A percentile compares a stretch with the other conserved stretches of the same genome.
Conservation (phyloP, 192 early-diverging fungal genomes). For the Podila epicladia region DNA sequence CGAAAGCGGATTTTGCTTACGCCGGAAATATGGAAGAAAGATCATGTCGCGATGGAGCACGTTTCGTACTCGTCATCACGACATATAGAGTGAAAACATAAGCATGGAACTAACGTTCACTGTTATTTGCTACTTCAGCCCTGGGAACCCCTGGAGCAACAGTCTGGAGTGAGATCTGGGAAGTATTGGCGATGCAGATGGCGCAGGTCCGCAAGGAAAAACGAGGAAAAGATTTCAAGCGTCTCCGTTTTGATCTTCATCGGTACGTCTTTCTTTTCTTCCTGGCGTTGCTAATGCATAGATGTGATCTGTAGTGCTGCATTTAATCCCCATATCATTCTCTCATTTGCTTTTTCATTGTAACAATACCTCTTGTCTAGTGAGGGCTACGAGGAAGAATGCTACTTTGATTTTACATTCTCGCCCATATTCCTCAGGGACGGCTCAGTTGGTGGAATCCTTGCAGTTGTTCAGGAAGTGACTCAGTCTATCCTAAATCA, state of each 20-base stretch:
- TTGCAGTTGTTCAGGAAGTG: constrained; percentile 47
- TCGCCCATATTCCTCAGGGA: constrained; percentile 46
- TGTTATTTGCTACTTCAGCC: constrained; percentile 15
- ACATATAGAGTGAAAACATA: too few relatives aligned
- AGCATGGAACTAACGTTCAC: not conserved
- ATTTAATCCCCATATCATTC: not conserved
- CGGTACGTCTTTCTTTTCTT: constrained; percentile 8
- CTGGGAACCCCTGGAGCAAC: constrained; percentile 31
- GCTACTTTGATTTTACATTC: constrained; percentile 54
- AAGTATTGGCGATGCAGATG: constrained; percentile 25
- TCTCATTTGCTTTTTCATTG: not conserved
- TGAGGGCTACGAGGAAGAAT: constrained; percentile 52
- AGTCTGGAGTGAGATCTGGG: constrained; percentile 48
- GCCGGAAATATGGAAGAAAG: too few relatives aligned
- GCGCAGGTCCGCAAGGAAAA: constrained; percentile 1
- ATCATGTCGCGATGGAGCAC: too few relatives aligned
- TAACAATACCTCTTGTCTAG: constrained; percentile 11
- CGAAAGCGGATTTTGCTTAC: too few relatives aligned
- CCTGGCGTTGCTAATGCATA: not conserved
- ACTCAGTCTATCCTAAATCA: constrained; percentile 43
- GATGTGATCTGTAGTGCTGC: not conserved
- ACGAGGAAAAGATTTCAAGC: constrained; percentile 23
- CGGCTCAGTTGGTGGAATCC: constrained; percentile 37
- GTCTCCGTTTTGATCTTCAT: constrained; percentile 30
- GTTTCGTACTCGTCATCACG: too few relatives aligned